These are phyloP conservation scores for Lagenaria siceraria DNA, from an alignment of 306 rosid species.

Conservation along the genomic window DNA sequence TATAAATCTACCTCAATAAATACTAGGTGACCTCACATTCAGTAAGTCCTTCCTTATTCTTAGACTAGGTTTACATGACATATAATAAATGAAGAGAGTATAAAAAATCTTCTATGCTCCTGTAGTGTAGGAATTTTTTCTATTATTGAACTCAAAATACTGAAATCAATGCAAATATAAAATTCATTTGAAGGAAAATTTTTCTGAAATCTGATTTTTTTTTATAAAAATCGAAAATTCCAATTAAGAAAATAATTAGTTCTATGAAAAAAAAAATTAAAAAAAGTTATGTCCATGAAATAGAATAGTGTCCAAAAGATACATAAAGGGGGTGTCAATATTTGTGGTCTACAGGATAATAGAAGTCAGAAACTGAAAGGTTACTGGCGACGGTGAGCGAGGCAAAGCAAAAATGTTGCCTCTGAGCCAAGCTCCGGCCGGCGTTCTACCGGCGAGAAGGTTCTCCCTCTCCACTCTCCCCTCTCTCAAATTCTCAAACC, in stretches of 20 bases:
- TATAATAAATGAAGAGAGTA: too few relatives aligned
- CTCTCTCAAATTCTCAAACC: conserved; percentile 20
- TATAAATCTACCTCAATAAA: too few relatives aligned
- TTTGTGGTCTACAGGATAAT: background rate
- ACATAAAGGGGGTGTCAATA: background rate
- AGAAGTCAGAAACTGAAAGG: background rate
- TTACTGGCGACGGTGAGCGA: background rate
- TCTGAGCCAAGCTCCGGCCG: conserved; percentile 40
- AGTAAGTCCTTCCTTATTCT: too few relatives aligned
- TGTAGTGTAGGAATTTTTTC: too few relatives aligned
- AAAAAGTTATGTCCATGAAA: background rate
- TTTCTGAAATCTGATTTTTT: too few relatives aligned
- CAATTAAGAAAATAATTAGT: background rate
- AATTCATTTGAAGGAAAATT: too few relatives aligned
- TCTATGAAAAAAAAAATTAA: background rate
- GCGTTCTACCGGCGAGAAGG: conserved; percentile 33
- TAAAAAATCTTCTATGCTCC: too few relatives aligned
- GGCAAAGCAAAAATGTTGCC: conserved; percentile 28
- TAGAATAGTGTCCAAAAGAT: background rate
- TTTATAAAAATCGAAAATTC: background rate
- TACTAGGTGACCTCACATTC: too few relatives aligned
- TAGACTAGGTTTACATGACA: too few relatives aligned
- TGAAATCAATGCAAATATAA: too few relatives aligned
- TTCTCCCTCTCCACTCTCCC: conserved; percentile 27
- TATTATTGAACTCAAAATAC: too few relatives aligned